Base-by-base conservation (phyloP, 2,329 filamentous ascomycete genomes). In the Sporothrix globosa region DNA sequence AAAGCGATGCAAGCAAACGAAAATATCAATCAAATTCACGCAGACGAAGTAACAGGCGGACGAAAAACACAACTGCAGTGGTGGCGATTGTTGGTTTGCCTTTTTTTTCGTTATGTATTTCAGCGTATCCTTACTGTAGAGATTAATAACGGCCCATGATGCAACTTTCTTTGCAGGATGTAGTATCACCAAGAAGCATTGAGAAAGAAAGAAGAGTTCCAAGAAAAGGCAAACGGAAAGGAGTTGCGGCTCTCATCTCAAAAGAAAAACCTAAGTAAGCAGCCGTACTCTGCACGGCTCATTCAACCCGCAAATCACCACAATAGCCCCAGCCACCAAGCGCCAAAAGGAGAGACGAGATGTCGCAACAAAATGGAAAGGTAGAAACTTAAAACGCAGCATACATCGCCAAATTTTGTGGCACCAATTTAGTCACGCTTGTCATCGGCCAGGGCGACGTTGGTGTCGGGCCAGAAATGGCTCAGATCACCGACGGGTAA, bases 401-500 rank as follows among this genome's bases (percentile, higher is more conserved):
- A 66, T 52, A 7, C 61, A 48, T 30, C 41, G 41, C 60, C 41
- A 24, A 9, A 27, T 39, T 5, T 27, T 30, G 10, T n/a, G 30
- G 13, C 6, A 9, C 7, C 44, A n/a, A 30, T 39, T 66, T 63
- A 70, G 30, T 70, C 46, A 17, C 65, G 69, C 69, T 68, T 70
- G 52, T 70, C 71, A 10, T 60, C 56, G 1, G 71, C 71, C 60
- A 75, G 52, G 27, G 74, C 74, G 9, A 79, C 73, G 69, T 82
- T 79, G 0, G 79, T 79, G 44, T 74, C 76, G 0, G 80, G 80
- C 84, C 84, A 86, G 69, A 83, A 82, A 60, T 81, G 82, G 67
- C 80, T 84, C 14, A 86, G 77, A 73, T 86, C 84, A 4, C 83
- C 83, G 1, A 86, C 82, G 0, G 84, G 84, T 2, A 85, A 78